These are phyloP conservation scores for Sphaceloma murrayae DNA, from an alignment of 2,329 filamentous ascomycete species.

Conservation along the genomic window DNA sequence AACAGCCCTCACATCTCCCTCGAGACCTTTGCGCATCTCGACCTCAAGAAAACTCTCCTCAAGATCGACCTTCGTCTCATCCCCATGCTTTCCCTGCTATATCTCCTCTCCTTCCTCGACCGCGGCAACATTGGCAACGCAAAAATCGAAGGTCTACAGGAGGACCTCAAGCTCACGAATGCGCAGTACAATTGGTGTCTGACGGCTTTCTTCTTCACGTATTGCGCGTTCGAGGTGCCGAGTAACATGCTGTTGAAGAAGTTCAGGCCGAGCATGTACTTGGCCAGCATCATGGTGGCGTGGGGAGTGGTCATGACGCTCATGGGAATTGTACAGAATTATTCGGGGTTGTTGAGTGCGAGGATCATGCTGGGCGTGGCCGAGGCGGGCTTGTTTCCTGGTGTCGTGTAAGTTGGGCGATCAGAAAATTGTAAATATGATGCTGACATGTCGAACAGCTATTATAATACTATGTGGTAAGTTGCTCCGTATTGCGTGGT, in stretches of 20 bases:
- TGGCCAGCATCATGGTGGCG: conserved; percentile 25
- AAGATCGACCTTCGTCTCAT: conserved; percentile 39
- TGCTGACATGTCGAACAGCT: too few species aligned
- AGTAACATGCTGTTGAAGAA: conserved; percentile 35
- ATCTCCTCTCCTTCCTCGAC: conserved; percentile 28
- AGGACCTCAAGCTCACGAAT: conserved; percentile 22
- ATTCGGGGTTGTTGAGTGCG: conserved; percentile 23
- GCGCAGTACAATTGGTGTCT: conserved; percentile 43
- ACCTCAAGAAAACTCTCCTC: conserved; percentile 38
- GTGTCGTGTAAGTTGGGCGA: too few species aligned
- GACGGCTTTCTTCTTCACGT: conserved; percentile 35
- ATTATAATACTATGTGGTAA: conserved; percentile 19
- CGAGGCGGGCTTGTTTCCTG: conserved; percentile 38
- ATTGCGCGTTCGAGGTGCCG: conserved; percentile 33
- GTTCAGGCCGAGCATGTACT: conserved; percentile 24
- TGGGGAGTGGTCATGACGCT: conserved; percentile 28
- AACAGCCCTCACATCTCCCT: conserved; percentile 28
- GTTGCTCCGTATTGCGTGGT: too few species aligned
- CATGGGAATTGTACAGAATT: conserved; percentile 26
- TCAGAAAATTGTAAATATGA: too few species aligned
- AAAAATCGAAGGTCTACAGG: conserved; percentile 23
- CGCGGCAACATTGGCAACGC: conserved; percentile 23
- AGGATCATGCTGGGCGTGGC: conserved; percentile 37
- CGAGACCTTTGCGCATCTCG: conserved; percentile 20
- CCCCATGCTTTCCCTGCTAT: conserved; percentile 31